These are phyloP conservation scores for Torulaspora gathmanii DNA, from an alignment of 805 yeast species.

Conservation along the genomic window DNA sequence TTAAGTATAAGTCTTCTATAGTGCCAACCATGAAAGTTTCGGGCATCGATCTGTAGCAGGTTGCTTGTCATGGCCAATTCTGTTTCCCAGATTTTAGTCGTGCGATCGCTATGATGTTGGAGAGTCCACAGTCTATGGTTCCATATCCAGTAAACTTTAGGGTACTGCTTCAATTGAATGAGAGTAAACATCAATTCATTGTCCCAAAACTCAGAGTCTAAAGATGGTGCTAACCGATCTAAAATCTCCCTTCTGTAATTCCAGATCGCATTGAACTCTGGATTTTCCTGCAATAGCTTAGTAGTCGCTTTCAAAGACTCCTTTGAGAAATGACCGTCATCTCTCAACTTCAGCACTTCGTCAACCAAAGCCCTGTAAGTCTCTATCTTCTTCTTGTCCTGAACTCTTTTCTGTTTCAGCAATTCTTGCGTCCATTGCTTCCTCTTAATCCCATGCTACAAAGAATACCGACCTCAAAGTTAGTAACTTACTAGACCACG, in stretches of 20 bases:
- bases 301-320: constrained; percentile 52
- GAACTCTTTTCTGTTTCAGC: constrained; percentile 44
- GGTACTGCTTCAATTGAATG: constrained; percentile 55
- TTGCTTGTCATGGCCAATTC: constrained; percentile 69
- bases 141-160: constrained; percentile 98
- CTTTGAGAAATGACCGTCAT: constrained; percentile 29
- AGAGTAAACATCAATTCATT: constrained; percentile 61
- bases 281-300: constrained; percentile 57
- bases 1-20: constrained; percentile 72
- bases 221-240: constrained; percentile 16
- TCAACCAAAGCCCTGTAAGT: constrained; percentile 47
- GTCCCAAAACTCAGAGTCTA: constrained; percentile 36
- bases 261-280: constrained; percentile 89
- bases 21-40: constrained; percentile 96
- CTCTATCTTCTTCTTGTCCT: constrained; percentile 58
- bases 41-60: constrained; percentile 63
- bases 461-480: constrained; percentile 5
- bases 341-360: constrained; percentile 39
- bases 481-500: background rate
- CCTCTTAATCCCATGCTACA: constrained; percentile 71
- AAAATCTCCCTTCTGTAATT: constrained; percentile 78
- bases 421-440: constrained; percentile 54
- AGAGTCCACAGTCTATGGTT: constrained; percentile 85
- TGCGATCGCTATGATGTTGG: constrained; percentile 44
- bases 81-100: constrained; percentile 49